These are phyloP conservation scores for Roridomyces roridus DNA, from an alignment of 768 basidiomycete genomes.

Conservation along the genomic window DNA sequence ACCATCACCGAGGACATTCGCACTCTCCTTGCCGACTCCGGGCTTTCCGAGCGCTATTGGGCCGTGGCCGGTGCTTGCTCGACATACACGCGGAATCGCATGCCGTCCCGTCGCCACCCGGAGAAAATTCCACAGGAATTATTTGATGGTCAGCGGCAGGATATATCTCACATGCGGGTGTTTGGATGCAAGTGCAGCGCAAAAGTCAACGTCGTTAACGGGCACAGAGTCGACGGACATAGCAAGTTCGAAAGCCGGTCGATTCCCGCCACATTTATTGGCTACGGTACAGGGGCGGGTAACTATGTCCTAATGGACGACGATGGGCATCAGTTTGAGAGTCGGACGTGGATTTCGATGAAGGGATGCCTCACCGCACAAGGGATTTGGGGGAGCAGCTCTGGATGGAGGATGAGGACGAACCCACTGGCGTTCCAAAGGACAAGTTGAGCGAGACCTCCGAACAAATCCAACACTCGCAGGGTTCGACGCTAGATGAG, in stretches of 20 bases:
- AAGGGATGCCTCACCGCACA: too few relatives aligned
- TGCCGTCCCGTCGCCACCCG: conserved; percentile 2
- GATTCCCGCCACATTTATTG: conserved; percentile 2
- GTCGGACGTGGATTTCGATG: too few relatives aligned
- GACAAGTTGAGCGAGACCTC: too few relatives aligned
- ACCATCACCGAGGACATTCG: too few relatives aligned
- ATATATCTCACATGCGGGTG: background rate
- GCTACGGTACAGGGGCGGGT: background rate
- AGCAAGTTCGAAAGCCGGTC: background rate
- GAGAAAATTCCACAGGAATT: background rate
- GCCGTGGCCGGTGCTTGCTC: conserved; percentile 1
- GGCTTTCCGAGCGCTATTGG: too few relatives aligned
- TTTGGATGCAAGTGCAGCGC: too few relatives aligned
- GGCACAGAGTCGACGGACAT: background rate
- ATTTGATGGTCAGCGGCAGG: background rate
- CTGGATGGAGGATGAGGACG: too few relatives aligned
- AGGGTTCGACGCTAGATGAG: too few relatives aligned
- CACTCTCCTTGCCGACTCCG: too few relatives aligned
- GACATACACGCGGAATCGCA: background rate
- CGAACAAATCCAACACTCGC: too few relatives aligned
- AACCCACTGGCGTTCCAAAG: too few relatives aligned
- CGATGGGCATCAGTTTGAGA: conserved; percentile 1
- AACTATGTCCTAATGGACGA: conserved; percentile 5
- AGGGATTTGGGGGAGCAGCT: too few relatives aligned
- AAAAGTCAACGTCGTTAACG: background rate